A percentile compares a stretch with the other conserved stretches of the same genome.
These are phyloP conservation scores for Trichaptum fuscoviolaceum DNA, from an alignment of 768 basidiomycete species.

Conservation along the genomic window DNA sequence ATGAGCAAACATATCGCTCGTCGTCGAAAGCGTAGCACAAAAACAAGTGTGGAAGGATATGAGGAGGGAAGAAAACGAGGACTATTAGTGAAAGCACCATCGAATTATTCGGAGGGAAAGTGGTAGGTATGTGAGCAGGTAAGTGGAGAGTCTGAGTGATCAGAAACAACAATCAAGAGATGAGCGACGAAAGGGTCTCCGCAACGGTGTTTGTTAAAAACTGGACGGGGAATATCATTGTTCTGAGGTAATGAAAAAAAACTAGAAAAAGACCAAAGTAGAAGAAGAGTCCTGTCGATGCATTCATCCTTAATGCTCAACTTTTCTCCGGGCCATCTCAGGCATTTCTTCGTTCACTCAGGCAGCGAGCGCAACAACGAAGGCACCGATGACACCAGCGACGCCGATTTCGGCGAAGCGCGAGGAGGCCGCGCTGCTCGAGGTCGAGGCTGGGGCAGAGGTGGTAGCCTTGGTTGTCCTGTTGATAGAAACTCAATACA, in stretches of 20 bases:
- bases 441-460: slow-evolving; percentile 7
- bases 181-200: neutral
- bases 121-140: neutral
- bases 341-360: slow-evolving; percentile 18
- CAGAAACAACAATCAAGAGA: neutral
- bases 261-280: neutral
- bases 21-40: neutral
- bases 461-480: slow-evolving; percentile 7
- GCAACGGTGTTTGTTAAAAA: neutral
- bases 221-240: neutral
- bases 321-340: neutral
- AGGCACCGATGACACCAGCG: slow-evolving; percentile 33
- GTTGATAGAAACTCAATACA: slow-evolving; percentile 4
- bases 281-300: neutral
- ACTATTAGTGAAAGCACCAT: neutral
- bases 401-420: slow-evolving; percentile 38
- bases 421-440: slow-evolving; percentile 33
- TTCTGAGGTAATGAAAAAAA: neutral
- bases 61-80: neutral
- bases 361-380: slow-evolving; percentile 33
- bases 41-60: neutral
- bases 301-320: slow-evolving; percentile 1
- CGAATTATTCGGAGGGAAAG: neutral
- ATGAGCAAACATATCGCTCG: neutral
- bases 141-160: neutral